Conservation (phyloP, 805 yeast species). For the Pichia californica region DNA sequence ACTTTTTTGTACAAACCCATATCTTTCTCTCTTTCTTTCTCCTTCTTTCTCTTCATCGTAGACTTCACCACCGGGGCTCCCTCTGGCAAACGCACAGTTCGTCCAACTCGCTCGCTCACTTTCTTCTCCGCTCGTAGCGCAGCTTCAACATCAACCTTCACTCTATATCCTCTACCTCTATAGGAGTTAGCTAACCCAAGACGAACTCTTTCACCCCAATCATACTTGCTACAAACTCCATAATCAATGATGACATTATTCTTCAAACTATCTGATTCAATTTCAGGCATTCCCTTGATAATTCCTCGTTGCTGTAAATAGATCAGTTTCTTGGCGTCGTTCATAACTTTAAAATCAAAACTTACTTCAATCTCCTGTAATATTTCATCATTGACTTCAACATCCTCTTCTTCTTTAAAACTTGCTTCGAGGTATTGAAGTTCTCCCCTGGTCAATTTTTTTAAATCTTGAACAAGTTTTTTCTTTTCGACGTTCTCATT, state of each 20-base stretch:
- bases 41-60: neutral
- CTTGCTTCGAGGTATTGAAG: slow-evolving; percentile 12
- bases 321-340: slow-evolving; percentile 9
- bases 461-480: slow-evolving; percentile 7
- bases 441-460: slow-evolving; percentile 3
- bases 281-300: neutral
- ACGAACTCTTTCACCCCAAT: slow-evolving; percentile 8
- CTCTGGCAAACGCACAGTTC: neutral
- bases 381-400: neutral
- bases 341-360: slow-evolving; percentile 8
- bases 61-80: neutral
- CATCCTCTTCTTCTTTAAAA: neutral
- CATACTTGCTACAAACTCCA: slow-evolving; percentile 3
- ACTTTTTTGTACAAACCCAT: neutral
- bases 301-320: slow-evolving; percentile 1
- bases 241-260: slow-evolving; percentile 5
- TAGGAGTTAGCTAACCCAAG: neutral
- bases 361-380: neutral
- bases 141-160: neutral
- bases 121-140: neutral
- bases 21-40: no score
- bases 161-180: neutral
- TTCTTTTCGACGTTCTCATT: slow-evolving; percentile 4
- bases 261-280: no score
- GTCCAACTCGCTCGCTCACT: neutral